These are phyloP conservation scores for Lineolata rhizophorae DNA, from an alignment of 495 filamentous ascomycete genomes.

Conservation along the genomic window DNA sequence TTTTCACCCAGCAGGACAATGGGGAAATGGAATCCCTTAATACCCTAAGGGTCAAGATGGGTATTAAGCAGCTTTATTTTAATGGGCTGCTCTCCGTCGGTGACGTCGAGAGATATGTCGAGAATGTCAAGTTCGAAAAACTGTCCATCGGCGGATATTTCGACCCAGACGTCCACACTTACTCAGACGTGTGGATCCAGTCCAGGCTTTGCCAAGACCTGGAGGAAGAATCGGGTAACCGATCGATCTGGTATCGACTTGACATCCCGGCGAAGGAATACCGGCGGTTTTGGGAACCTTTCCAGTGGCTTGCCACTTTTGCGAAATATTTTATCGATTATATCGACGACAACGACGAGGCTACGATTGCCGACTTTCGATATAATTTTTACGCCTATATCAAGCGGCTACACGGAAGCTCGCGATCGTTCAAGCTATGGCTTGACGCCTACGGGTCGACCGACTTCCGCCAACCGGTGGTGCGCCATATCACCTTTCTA, in stretches of 20 bases:
- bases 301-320: slow-evolving; percentile 44
- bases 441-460: slow-evolving; percentile 17
- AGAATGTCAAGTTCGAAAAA: slow-evolving; percentile 28
- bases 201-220: no score
- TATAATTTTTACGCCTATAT: slow-evolving; percentile 33
- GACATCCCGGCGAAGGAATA: slow-evolving; percentile 33
- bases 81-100: slow-evolving; percentile 35
- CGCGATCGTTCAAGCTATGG: slow-evolving; percentile 26
- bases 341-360: slow-evolving; percentile 16
- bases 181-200: no score
- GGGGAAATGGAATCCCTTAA: slow-evolving; percentile 11
- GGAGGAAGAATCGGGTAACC: no score
- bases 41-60: slow-evolving; percentile 5
- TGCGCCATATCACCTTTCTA: slow-evolving; percentile 35
- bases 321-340: slow-evolving; percentile 49
- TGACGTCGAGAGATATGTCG: slow-evolving; percentile 22
- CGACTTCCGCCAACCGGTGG: slow-evolving; percentile 36
- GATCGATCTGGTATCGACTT: slow-evolving; percentile 43
- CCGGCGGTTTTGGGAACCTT: slow-evolving; percentile 30
- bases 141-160: slow-evolving; percentile 48
- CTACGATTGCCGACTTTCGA: slow-evolving; percentile 30
- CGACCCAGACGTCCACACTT: slow-evolving; percentile 10
- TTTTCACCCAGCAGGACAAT: no score
- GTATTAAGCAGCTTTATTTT: slow-evolving; percentile 15
- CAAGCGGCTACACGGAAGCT: slow-evolving; percentile 16